Evolutionary conservation across 768 basidiomycete species (phyloP), one percentile per base, ranked within the genome.

Genomic region (Mycena chlorophos): DNA sequence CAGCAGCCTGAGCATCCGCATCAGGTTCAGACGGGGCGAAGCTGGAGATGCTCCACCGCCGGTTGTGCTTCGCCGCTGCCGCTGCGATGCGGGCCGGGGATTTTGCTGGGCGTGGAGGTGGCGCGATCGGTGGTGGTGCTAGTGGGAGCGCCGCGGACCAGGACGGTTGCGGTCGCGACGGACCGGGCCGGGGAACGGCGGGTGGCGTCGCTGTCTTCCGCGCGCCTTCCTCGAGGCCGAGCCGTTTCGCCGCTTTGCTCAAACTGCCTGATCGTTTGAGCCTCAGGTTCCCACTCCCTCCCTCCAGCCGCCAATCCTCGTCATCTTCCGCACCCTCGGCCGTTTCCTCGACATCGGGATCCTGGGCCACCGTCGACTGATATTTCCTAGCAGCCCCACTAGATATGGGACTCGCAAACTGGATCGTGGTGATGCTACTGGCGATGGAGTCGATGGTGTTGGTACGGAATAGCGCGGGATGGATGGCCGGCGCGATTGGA

Each of bases 41-140:
- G 45, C 45, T 46, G 23, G 45, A 46, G 12, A 46, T 46, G 27
- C 45, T 46, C 45, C 45, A 46, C n/a, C 45, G 45, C 20, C 45
- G 45, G 23, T 8, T 12, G 20, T 46, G 23, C 20, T 46, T 46
- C 45, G 45, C 27, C 22, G 27, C 13, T 46, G 23, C 13, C 6
- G 45, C 45, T 23, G 45, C n/a, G n/a, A n/a, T n/a, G 45, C 23
- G 45, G 27, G 20, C 45, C 23, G 6, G 45, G 20, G 8, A 25
- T 20, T 46, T 12, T 8, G n/a, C 13, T 6, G 40, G 40, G 40
- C 40, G 40, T 12, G 13, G 20, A 13, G 45, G 45, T 27, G 40
- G 40, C 40, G 40, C 10, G 20, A 20, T 10, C 22, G 20, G 20
- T 10, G 8, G 14, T 20, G 40, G 40, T 8, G 40, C 8, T 10